A percentile compares a stretch with the other conserved stretches of the same genome.
phyloP scores from a whole-genome alignment of 139 green algal species.

The Microglena sp. region DNA sequence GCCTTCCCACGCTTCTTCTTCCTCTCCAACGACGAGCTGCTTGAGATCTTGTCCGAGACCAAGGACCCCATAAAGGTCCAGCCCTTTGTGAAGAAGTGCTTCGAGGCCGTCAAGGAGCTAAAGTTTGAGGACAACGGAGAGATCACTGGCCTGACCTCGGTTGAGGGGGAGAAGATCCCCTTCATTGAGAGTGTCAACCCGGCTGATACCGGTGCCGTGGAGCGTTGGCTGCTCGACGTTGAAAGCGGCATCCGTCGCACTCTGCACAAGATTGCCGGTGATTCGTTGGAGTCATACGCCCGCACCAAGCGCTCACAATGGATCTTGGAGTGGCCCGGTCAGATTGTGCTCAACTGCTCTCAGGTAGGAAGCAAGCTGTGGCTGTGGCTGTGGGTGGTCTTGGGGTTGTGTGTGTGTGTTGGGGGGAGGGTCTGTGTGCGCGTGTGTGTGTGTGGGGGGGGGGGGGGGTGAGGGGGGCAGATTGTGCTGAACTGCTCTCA shows the following conservation, averaged over 20 bases:
- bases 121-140: constrained; percentile 39
- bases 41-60: constrained; percentile 48
- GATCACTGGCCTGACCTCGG: constrained; percentile 27
- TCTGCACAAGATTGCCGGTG: constrained; percentile 47
- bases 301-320: constrained; percentile 36
- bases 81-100: constrained; percentile 59
- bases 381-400: too few species aligned
- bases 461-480: background rate
- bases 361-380: too few species aligned
- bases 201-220: constrained; percentile 33
- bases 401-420: constrained; percentile 2
- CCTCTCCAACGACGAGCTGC: constrained; percentile 52
- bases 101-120: constrained; percentile 45
- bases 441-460: background rate
- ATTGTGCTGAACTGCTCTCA: background rate
- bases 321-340: constrained; percentile 66
- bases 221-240: constrained; percentile 50
- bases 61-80: constrained; percentile 53
- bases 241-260: constrained; percentile 54
- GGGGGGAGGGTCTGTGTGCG: background rate
- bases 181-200: constrained; percentile 58
- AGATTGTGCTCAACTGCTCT: constrained; percentile 63
- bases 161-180: constrained; percentile 61
- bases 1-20: constrained; percentile 64
- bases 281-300: constrained; percentile 46